phyloP scores from a whole-genome alignment of 345 rosid genomes.

The Gossypium rotundifolium region DNA sequence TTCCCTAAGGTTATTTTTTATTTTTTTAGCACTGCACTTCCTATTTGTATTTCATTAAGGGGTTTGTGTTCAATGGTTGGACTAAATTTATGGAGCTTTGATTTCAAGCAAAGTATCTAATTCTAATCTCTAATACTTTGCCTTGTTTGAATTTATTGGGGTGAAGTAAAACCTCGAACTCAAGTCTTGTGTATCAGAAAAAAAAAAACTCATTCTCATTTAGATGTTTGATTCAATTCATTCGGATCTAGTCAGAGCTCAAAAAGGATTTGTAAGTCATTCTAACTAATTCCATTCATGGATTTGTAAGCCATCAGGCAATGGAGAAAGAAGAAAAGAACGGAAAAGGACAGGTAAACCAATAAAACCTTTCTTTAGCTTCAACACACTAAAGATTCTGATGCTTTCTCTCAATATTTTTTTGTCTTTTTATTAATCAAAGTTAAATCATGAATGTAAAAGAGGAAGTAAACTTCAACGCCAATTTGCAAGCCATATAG shows the following conservation, averaged over 20 bases:
- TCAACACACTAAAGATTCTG: background rate
- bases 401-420: background rate
- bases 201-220: too few species aligned
- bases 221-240: too few species aligned
- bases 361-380: background rate
- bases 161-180: too few species aligned
- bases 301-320: background rate
- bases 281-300: background rate
- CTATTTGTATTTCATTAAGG: background rate
- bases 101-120: slow-evolving; percentile 45
- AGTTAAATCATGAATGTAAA: background rate
- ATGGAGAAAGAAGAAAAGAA: background rate
- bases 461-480: too few species aligned
- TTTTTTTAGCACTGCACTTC: background rate
- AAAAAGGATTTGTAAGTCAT: too few species aligned
- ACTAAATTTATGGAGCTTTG: slow-evolving; percentile 21
- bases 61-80: background rate
- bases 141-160: background rate
- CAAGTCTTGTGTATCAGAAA: too few species aligned
- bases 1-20: background rate
- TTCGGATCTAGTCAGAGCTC: too few species aligned
- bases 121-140: slow-evolving; percentile 1
- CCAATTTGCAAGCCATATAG: too few species aligned
- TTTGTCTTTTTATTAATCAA: background rate
- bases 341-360: background rate